Evolutionary conservation across 2,329 filamentous ascomycete species (phyloP).

Genomic region (Fusarium aywerte): DNA sequence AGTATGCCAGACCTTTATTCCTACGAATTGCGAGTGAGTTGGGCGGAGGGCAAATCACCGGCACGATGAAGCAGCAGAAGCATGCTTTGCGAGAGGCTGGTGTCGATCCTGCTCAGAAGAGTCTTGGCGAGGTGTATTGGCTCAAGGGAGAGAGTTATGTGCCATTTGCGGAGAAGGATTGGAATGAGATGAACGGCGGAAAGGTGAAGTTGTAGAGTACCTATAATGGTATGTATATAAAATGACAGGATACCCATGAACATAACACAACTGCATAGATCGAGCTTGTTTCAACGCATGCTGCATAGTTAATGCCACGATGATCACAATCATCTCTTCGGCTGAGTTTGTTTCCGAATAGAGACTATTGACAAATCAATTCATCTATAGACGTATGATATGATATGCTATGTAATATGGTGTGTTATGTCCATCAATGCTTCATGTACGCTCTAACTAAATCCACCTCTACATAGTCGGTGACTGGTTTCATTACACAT

Average conservation of each 20-base stretch:
- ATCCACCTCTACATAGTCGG: constrained; percentile 31
- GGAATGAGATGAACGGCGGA: constrained; percentile 73
- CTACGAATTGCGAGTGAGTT: constrained; percentile 71
- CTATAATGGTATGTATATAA: constrained; percentile 4
- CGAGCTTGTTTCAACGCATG: background rate
- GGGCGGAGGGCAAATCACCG: constrained; percentile 72
- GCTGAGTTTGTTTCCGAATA: background rate
- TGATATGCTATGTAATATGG: constrained; percentile 32
- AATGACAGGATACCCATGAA: background rate
- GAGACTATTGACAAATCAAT: constrained; percentile 4
- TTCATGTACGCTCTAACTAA: constrained; percentile 32
- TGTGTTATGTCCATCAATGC: constrained; percentile 29
- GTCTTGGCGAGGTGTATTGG: constrained; percentile 69
- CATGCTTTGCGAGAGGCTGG: constrained; percentile 76
- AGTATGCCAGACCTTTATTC: constrained; percentile 82
- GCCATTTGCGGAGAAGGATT: constrained; percentile 73
- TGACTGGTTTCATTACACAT: constrained; percentile 43
- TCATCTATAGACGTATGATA: constrained; percentile 13
- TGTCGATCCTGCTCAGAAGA: constrained; percentile 69
- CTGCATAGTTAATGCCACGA: background rate
- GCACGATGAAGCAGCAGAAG: constrained; percentile 92
- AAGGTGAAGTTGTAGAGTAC: constrained; percentile 71
- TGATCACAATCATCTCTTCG: background rate
- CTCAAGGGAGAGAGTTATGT: constrained; percentile 73
- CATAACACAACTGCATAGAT: background rate